Conservation (phyloP, 805 yeast genomes). For the Debaryomyces castellii region DNA sequence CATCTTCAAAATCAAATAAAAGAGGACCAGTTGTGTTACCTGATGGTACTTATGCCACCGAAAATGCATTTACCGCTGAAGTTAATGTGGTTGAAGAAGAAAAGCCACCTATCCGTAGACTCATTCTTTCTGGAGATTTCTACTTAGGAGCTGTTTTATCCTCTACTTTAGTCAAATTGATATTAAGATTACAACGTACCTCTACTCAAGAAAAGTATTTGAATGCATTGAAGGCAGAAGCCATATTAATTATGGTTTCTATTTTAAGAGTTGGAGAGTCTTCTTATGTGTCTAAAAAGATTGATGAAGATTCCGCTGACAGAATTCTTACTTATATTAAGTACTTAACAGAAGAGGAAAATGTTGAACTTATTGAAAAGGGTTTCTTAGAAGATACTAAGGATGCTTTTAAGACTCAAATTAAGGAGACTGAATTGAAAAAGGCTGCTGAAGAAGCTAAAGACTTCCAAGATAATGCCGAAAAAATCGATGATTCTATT, state of each 20-base stretch:
- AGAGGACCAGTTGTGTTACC: slow-evolving; percentile 85
- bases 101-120: slow-evolving; percentile 75
- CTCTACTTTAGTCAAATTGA: slow-evolving; percentile 84
- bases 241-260: slow-evolving; percentile 87
- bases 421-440: slow-evolving; percentile 58
- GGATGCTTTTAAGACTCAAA: slow-evolving; percentile 74
- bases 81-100: slow-evolving; percentile 32
- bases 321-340: slow-evolving; percentile 86
- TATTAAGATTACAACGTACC: slow-evolving; percentile 66
- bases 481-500: slow-evolving; percentile 76
- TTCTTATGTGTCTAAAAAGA: slow-evolving; percentile 62
- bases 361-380: slow-evolving; percentile 48
- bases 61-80: slow-evolving; percentile 67
- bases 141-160: slow-evolving; percentile 87
- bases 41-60: slow-evolving; percentile 99
- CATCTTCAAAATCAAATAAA: slow-evolving; percentile 20
- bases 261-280: slow-evolving; percentile 86
- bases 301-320: slow-evolving; percentile 97
- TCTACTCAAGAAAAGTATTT: slow-evolving; percentile 54
- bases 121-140: slow-evolving; percentile 83
- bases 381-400: slow-evolving; percentile 88
- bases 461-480: slow-evolving; percentile 60
- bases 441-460: slow-evolving; percentile 56
- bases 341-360: slow-evolving; percentile 67
- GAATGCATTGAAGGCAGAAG: slow-evolving; percentile 93